Base-by-base conservation (phyloP, 2,329 filamentous ascomycete species). In the Fusarium ambrosium region DNA sequence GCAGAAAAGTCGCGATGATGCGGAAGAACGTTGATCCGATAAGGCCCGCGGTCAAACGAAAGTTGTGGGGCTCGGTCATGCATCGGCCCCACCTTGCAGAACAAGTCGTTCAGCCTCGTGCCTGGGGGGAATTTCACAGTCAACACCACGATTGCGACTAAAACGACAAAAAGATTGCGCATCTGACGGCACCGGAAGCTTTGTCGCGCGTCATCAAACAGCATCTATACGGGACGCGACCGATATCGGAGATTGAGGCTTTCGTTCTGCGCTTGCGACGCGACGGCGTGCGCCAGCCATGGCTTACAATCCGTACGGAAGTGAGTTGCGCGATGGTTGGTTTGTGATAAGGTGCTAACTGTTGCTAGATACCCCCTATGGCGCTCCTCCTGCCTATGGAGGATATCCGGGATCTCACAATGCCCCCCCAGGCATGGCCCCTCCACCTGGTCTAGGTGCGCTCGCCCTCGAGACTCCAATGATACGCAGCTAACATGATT, bases 381-480 rank as follows among this genome's bases (percentile, higher is more conserved):
- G 92, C 79, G 89, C 90, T 68, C 92, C 93, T 80, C 93, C 94
- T 62, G 90, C 91, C 77, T 97, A 93, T 85, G 90, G 90, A 76
- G 88, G 88, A 66, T 95, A 94, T 79, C 92, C 93, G 70, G 90
- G 89, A 75, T 86, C 88, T 66, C 85, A 84, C 67, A 82, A 85
- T 73, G 81, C 84, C 61, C 87, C 90, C 60, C 92, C 92, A 67
- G 92, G 92, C 69, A 92, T 95, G 90, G 92, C 90, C 75, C 91
- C 92, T 78, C 93, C 94, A 79, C 94, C 95, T 78, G 94, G 94
- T 84, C 91, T 95, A 90, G 94, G 95, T 96, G 89, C 84, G 90
- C 82, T 32, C 6, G 41, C 41, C 36, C 34, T 43, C 56, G 34
- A 18, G 6, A 18, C 29, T 18, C 68, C 7, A 7, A 56, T 48